Percentiles rank a stretch among this genome's conserved stretches.
These are phyloP conservation scores for Lophiostoma macrostomum DNA, from an alignment of 495 filamentous ascomycete genomes.

Conservation along the genomic window DNA sequence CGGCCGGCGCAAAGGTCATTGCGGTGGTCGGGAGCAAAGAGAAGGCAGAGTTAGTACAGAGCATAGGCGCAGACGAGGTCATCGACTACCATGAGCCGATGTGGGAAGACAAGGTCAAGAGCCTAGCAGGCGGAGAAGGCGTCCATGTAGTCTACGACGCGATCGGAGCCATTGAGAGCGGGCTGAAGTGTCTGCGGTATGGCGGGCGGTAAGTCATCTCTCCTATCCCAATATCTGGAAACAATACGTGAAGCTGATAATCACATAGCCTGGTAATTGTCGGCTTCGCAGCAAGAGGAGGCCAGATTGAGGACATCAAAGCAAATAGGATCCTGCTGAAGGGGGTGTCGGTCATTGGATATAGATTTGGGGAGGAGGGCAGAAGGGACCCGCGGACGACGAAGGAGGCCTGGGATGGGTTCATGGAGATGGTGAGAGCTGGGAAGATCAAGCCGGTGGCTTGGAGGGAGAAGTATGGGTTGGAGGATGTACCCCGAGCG, in stretches of 20 bases:
- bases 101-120: constrained; percentile 29
- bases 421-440: constrained; percentile 34
- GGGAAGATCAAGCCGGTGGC: constrained; percentile 37
- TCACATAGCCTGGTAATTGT: constrained; percentile 40
- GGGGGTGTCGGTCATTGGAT: constrained; percentile 34
- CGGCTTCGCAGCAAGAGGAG: constrained; percentile 41
- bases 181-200: constrained; percentile 35
- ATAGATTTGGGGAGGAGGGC: constrained; percentile 42
- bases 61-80: constrained; percentile 27
- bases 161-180: constrained; percentile 27
- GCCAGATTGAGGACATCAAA: constrained; percentile 38
- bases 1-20: constrained; percentile 24
- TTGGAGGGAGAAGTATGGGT: constrained; percentile 36
- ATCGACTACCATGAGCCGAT: constrained; percentile 12
- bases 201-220: neutral
- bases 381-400: constrained; percentile 34
- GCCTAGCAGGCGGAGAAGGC: constrained; percentile 24
- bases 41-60: constrained; percentile 18
- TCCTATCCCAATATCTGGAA: constrained; percentile 2
- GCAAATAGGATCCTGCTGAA: constrained; percentile 41
- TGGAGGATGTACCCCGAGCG: constrained; percentile 32
- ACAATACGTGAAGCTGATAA: too few species aligned
- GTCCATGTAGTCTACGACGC: constrained; percentile 33
- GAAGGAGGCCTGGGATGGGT: constrained; percentile 37
- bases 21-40: constrained; percentile 19